A percentile compares a stretch with the other conserved stretches of the same genome.
These are phyloP conservation scores for Bolboschoenoplectus hybrid DNA, from an alignment of 202 grass and related monocot genomes.

Conservation along the genomic window DNA sequence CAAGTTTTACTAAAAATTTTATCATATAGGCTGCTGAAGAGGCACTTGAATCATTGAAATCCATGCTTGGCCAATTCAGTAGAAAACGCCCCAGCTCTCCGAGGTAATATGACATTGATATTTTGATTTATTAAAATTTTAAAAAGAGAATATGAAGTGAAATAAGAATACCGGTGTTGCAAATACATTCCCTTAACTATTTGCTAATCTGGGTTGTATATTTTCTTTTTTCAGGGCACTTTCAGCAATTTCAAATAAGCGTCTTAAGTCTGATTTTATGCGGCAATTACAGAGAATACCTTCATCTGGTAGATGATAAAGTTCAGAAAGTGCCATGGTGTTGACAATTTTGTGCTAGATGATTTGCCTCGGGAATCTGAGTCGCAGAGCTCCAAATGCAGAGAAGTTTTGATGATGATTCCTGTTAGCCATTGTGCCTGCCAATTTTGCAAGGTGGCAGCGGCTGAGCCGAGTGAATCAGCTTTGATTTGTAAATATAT, in stretches of 20 bases:
- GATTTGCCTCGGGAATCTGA: not conserved
- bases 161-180: not conserved
- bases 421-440: slow-evolving; percentile 9
- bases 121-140: slow-evolving; percentile 9
- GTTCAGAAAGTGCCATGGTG: not conserved
- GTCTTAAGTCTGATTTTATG: slow-evolving; percentile 60
- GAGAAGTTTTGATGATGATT: not conserved
- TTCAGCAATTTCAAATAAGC: slow-evolving; percentile 52
- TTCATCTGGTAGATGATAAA: slow-evolving; percentile 37
- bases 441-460: slow-evolving; percentile 36
- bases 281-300: slow-evolving; percentile 53
- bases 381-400: not conserved
- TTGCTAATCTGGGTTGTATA: not conserved
- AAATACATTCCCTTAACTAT: not conserved
- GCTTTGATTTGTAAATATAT: slow-evolving; percentile 35
- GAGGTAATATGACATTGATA: slow-evolving; percentile 51
- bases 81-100: slow-evolving; percentile 74
- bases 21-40: slow-evolving; percentile 83
- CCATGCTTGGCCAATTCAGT: slow-evolving; percentile 76
- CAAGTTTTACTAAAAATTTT: slow-evolving; percentile 26
- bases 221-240: slow-evolving; percentile 48
- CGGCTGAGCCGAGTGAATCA: not conserved
- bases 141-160: not conserved
- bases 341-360: not conserved
- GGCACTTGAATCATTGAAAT: slow-evolving; percentile 85